Evolutionary conservation across 164 flowering plant genomes (phyloP).

Genomic region (Chimonanthus praecox): DNA sequence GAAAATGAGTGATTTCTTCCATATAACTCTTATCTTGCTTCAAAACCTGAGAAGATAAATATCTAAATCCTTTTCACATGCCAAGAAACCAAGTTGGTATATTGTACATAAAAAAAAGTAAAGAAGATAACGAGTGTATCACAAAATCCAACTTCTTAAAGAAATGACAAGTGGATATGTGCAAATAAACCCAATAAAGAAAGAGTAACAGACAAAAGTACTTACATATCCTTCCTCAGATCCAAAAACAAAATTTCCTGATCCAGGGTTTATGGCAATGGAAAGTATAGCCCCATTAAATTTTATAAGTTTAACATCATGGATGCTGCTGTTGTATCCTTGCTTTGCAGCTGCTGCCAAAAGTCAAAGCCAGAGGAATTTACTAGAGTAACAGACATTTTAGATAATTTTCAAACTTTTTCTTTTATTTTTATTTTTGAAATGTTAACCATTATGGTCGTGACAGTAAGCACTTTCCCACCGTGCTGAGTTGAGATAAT

Average conservation of each 20-base stretch:
- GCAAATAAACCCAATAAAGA: background rate
- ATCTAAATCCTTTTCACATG: background rate
- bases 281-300: conserved; percentile 64
- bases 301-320: conserved; percentile 48
- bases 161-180: background rate
- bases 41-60: background rate
- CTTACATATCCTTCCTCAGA: conserved; percentile 92
- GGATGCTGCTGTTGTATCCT: conserved; percentile 52
- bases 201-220: conserved; percentile 4
- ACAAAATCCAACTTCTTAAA: background rate
- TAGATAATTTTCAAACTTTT: no score
- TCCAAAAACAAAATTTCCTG: conserved; percentile 67
- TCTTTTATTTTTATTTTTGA: no score
- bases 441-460: no score
- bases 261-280: conserved; percentile 30
- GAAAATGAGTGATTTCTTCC: no score
- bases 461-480: no score
- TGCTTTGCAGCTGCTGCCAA: conserved; percentile 60
- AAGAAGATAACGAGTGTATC: no score
- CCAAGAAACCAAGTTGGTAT: background rate
- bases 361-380: background rate
- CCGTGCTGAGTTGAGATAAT: no score
- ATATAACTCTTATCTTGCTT: background rate
- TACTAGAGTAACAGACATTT: background rate
- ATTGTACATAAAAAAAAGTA: no score